These are phyloP conservation scores for Apiotrichum veenhuisii DNA, from an alignment of 1,284 basidiomycete species.

Conservation along the genomic window DNA sequence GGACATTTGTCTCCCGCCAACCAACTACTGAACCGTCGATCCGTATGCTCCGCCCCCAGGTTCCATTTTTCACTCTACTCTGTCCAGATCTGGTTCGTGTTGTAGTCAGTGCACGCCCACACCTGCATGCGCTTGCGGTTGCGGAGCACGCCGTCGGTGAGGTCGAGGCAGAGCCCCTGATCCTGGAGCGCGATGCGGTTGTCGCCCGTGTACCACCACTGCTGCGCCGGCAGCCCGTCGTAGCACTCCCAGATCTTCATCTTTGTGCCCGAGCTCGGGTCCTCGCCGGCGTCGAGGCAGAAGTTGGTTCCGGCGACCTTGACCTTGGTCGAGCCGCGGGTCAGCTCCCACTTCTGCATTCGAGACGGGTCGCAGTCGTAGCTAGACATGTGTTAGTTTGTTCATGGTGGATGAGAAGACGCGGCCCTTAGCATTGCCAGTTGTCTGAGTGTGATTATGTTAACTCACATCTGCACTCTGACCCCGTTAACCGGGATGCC, in stretches of 20 bases:
- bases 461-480: conserved; percentile 19
- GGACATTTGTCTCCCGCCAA: no score
- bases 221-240: conserved; percentile 17
- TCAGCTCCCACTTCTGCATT: conserved; percentile 1
- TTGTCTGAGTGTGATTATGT: conserved; percentile 1
- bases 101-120: conserved; percentile 19
- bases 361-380: conserved; percentile 5
- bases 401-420: no score
- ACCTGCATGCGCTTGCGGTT: conserved; percentile 22
- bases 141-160: conserved; percentile 20
- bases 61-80: not conserved
- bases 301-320: conserved; percentile 29
- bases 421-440: not conserved
- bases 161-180: conserved; percentile 23
- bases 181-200: conserved; percentile 21
- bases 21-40: no score
- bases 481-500: conserved; percentile 21
- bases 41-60: no score
- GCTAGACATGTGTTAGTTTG: not conserved
- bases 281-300: conserved; percentile 33
- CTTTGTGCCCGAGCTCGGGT: conserved; percentile 20
- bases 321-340: conserved; percentile 13
- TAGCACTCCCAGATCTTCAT: conserved; percentile 28
- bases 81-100: conserved; percentile 20
- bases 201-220: conserved; percentile 30